Percentiles rank a stretch among this genome's conserved stretches.
These are phyloP conservation scores for Monocercomonoides exilis DNA, from an alignment of 78 protist genomes.

Conservation along the genomic window DNA sequence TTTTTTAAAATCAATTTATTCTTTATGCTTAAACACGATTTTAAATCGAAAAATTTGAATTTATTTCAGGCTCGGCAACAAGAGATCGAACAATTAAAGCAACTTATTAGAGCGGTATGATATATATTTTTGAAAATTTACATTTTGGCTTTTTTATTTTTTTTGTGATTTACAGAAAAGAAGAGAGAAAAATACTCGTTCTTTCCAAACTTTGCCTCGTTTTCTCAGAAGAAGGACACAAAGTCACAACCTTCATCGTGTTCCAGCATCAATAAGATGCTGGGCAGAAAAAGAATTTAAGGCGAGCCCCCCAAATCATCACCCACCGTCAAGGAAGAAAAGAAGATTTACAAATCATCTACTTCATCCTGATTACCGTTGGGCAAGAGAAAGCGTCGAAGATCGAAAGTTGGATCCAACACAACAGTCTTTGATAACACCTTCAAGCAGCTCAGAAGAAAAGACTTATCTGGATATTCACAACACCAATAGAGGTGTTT, in stretches of 20 bases:
- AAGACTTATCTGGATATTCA: background rate
- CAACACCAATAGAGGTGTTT: background rate
- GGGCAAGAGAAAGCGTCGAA: background rate
- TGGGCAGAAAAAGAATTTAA: background rate
- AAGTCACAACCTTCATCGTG: conserved; percentile 7
- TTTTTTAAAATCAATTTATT: too few relatives aligned
- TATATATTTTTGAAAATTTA: too few relatives aligned
- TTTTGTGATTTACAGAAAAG: too few relatives aligned
- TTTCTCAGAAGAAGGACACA: background rate
- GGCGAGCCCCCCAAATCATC: background rate
- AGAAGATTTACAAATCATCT: background rate
- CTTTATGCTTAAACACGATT: too few relatives aligned
- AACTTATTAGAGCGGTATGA: too few relatives aligned
- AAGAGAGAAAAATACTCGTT: background rate
- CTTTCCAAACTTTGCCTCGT: background rate
- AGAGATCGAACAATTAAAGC: too few relatives aligned
- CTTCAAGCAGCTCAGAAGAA: background rate
- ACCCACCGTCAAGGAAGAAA: background rate
- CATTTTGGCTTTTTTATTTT: too few relatives aligned
- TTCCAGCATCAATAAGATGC: background rate
- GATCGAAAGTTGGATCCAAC: background rate
- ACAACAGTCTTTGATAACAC: background rate
- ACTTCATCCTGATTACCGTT: background rate
- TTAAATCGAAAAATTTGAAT: too few relatives aligned
- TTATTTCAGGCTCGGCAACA: too few relatives aligned